phyloP scores from a whole-genome alignment of 352 stramenopile species.

The Phytophthora colocasiae region DNA sequence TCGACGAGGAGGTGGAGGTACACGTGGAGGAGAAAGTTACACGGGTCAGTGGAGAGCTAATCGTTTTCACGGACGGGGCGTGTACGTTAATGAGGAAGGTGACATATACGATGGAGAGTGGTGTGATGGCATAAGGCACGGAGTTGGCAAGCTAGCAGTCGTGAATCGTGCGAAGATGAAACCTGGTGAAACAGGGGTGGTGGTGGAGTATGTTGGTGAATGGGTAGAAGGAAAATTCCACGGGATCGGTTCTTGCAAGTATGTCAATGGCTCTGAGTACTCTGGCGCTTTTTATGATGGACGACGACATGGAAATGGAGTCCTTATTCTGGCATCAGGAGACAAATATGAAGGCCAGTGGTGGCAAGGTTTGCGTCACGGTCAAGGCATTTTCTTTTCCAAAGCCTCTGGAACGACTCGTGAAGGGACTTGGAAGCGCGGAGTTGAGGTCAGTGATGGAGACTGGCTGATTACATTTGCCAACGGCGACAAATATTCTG shows the following conservation, averaged over 20 bases:
- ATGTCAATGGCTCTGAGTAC: slow-evolving; percentile 90
- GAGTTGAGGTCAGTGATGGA: slow-evolving; percentile 58
- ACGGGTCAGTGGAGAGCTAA: slow-evolving; percentile 72
- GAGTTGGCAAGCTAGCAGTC: slow-evolving; percentile 67
- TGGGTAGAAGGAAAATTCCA: slow-evolving; percentile 69
- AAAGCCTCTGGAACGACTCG: slow-evolving; percentile 64
- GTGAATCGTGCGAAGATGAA: slow-evolving; percentile 15
- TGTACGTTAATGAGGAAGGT: slow-evolving; percentile 67
- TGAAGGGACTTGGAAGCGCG: slow-evolving; percentile 74
- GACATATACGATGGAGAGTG: slow-evolving; percentile 82
- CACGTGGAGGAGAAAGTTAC: slow-evolving; percentile 64
- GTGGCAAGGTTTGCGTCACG: slow-evolving; percentile 76
- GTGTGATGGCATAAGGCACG: slow-evolving; percentile 53
- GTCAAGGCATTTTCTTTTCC: slow-evolving; percentile 65
- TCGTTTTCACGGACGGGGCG: slow-evolving; percentile 66
- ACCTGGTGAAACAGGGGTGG: slow-evolving; percentile 35
- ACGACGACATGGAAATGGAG: slow-evolving; percentile 76
- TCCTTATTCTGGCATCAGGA: slow-evolving; percentile 46
- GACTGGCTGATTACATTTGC: slow-evolving; percentile 75
- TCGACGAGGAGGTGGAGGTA: slow-evolving; percentile 53
- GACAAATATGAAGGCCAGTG: slow-evolving; percentile 80
- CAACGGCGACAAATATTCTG: slow-evolving; percentile 85
- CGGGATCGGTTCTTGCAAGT: slow-evolving; percentile 85
- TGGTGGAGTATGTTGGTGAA: slow-evolving; percentile 76
- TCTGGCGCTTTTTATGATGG: slow-evolving; percentile 81